Percentiles rank a stretch among this genome's conserved stretches.
Evolutionary conservation across 495 filamentous ascomycete species (phyloP).

Genomic region (Collariella sp.): DNA sequence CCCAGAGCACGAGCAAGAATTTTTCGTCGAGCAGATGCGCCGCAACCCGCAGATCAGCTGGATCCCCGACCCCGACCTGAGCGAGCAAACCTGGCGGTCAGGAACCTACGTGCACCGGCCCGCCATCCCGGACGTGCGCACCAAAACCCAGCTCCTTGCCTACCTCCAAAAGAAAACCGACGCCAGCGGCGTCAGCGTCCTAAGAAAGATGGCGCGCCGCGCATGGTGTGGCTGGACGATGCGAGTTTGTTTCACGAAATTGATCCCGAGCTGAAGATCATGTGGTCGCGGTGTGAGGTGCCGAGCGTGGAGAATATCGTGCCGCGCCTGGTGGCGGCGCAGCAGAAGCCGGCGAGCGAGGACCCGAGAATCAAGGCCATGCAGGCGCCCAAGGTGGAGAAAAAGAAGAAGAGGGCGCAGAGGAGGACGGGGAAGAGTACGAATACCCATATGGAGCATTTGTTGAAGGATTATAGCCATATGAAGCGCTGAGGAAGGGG

Average conservation of each 20-base stretch:
- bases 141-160: slow-evolving; percentile 61
- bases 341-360: slow-evolving; percentile 72
- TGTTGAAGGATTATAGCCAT: slow-evolving; percentile 77
- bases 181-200: slow-evolving; percentile 71
- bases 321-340: slow-evolving; percentile 59
- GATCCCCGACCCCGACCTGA: slow-evolving; percentile 50
- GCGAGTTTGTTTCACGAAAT: slow-evolving; percentile 64
- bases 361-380: slow-evolving; percentile 53
- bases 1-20: slow-evolving; percentile 34
- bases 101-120: slow-evolving; percentile 74
- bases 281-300: slow-evolving; percentile 76
- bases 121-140: slow-evolving; percentile 65
- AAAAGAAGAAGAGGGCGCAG: slow-evolving; percentile 57
- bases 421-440: slow-evolving; percentile 75
- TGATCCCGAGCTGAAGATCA: slow-evolving; percentile 69
- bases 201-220: slow-evolving; percentile 82
- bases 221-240: slow-evolving; percentile 84
- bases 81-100: slow-evolving; percentile 43
- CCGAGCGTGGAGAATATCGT: slow-evolving; percentile 69
- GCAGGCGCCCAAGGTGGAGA: slow-evolving; percentile 53
- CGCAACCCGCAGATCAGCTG: slow-evolving; percentile 62
- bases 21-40: slow-evolving; percentile 42
- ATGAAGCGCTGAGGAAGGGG: slow-evolving; percentile 27
- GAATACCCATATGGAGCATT: slow-evolving; percentile 84
- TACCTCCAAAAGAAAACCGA: slow-evolving; percentile 74